phyloP scores from a whole-genome alignment of 129 eudicot genomes.

The Lactuca saligna region DNA sequence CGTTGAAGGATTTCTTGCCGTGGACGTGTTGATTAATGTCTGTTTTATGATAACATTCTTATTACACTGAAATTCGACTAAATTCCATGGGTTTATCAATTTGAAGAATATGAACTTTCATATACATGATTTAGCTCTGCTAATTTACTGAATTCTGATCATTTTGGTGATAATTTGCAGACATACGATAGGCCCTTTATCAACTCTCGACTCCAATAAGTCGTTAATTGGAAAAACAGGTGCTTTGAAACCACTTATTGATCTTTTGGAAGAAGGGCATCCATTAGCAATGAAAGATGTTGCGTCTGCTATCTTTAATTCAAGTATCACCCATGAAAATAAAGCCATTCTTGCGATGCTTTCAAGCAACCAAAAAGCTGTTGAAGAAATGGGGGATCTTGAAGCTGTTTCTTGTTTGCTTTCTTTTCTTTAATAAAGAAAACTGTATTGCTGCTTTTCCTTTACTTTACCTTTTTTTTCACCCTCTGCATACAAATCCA shows the following conservation, averaged over 20 bases:
- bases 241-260: conserved; percentile 72
- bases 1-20: not conserved
- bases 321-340: conserved; percentile 81
- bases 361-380: conserved; percentile 69
- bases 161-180: conserved; percentile 44
- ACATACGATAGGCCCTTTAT: conserved; percentile 86
- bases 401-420: conserved; percentile 77
- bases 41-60: not conserved
- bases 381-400: conserved; percentile 81
- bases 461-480: no score
- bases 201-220: conserved; percentile 89
- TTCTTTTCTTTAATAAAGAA: conserved; percentile 69
- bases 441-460: conserved; percentile 68
- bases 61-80: not conserved
- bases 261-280: conserved; percentile 80
- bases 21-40: not conserved
- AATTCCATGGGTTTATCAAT: not conserved
- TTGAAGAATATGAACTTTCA: not conserved
- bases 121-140: not conserved
- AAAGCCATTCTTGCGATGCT: conserved; percentile 94
- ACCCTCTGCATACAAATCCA: conserved; percentile 50
- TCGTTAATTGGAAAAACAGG: conserved; percentile 74
- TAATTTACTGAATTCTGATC: not conserved
- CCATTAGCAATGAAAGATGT: conserved; percentile 83
- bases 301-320: conserved; percentile 84